phyloP scores from a whole-genome alignment of 1,284 basidiomycete species.

The Trametes hirsuta region DNA sequence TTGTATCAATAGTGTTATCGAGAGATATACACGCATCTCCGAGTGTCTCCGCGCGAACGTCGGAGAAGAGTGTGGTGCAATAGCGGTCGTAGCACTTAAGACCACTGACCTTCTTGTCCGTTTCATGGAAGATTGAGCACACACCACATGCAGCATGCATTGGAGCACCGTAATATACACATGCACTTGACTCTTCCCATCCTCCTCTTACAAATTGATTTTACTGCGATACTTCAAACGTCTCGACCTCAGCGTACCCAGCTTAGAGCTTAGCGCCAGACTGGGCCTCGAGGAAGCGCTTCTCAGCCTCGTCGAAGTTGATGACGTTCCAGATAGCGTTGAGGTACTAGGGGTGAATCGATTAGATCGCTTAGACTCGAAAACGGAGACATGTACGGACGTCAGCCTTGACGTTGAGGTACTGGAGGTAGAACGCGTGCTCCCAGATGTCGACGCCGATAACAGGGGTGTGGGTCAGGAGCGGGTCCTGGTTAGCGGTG shows the following conservation, averaged over 20 bases:
- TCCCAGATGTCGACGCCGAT: slow-evolving; percentile 93
- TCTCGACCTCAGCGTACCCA: background rate
- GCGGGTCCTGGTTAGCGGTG: slow-evolving; percentile 90
- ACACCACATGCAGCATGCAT: slow-evolving; percentile 10
- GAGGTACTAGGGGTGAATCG: slow-evolving; percentile 56
- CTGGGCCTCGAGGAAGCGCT: slow-evolving; percentile 57
- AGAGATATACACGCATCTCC: no score
- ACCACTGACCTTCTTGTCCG: no score
- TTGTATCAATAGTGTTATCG: no score
- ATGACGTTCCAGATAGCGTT: slow-evolving; percentile 84
- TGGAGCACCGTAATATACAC: slow-evolving; percentile 20
- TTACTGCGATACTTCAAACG: background rate
- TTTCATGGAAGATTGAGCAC: background rate
- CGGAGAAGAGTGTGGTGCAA: no score
- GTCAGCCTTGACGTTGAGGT: slow-evolving; percentile 75
- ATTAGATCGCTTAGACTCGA: background rate
- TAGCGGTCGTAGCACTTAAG: no score
- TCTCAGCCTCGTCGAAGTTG: slow-evolving; percentile 82
- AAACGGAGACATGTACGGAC: slow-evolving; percentile 43
- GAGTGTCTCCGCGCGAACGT: no score
- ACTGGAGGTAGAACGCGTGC: slow-evolving; percentile 81
- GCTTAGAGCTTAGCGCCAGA: slow-evolving; percentile 23
- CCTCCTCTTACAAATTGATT: slow-evolving; percentile 17
- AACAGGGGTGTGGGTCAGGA: slow-evolving; percentile 74
- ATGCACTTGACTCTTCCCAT: slow-evolving; percentile 13